Evolutionary conservation across 768 basidiomycete species (phyloP).

Genomic region (Naganishia vishniacii): DNA sequence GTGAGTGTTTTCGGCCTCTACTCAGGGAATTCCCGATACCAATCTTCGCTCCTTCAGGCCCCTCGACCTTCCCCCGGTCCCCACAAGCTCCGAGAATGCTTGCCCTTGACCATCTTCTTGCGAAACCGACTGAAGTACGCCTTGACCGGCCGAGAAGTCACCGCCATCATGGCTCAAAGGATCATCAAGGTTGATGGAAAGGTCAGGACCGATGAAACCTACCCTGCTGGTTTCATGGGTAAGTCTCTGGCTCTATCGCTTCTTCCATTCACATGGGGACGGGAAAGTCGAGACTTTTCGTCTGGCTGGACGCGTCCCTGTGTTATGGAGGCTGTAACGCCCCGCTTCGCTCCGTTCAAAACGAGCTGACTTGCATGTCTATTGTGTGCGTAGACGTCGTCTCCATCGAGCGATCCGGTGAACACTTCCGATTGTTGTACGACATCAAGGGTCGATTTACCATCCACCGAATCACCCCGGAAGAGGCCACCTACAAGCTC

Average conservation of each 20-base stretch:
- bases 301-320: slow-evolving; percentile 23
- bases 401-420: slow-evolving; percentile 94
- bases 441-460: slow-evolving; percentile 99
- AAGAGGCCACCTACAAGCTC: slow-evolving; percentile 96
- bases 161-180: slow-evolving; percentile 88
- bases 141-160: slow-evolving; percentile 91
- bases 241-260: background rate
- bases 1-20: slow-evolving; percentile 37
- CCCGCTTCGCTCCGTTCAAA: slow-evolving; percentile 1
- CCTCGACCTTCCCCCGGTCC: slow-evolving; percentile 96
- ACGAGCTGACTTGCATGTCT: background rate
- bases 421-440: slow-evolving; percentile 98
- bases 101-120: slow-evolving; percentile 94
- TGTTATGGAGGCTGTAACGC: slow-evolving; percentile 16
- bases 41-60: slow-evolving; percentile 54
- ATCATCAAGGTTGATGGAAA: slow-evolving; percentile 98
- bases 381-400: slow-evolving; percentile 64
- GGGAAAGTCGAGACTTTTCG: slow-evolving; percentile 7
- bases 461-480: slow-evolving; percentile 96
- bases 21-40: background rate
- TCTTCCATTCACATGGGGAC: slow-evolving; percentile 44
- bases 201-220: slow-evolving; percentile 95
- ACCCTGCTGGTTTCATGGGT: slow-evolving; percentile 87
- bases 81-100: slow-evolving; percentile 97
- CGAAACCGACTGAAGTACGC: slow-evolving; percentile 99